Percentiles rank a stretch among this genome's conserved stretches.
phyloP scores from a whole-genome alignment of 352 stramenopile species.

The Pythium phragmitis region DNA sequence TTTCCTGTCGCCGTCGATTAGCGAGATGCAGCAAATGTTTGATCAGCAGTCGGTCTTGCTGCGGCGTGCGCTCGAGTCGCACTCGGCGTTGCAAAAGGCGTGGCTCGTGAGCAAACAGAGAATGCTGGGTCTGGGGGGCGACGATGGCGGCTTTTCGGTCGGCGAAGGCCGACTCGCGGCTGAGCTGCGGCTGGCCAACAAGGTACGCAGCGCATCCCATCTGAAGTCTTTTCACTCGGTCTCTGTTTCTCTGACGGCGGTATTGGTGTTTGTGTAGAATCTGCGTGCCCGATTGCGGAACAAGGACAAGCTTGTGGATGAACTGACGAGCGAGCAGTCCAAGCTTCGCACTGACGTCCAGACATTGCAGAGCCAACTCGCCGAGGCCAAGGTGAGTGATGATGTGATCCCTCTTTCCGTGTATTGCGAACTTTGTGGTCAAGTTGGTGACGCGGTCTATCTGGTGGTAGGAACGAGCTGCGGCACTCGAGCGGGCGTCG shows the following conservation, averaged over 20 bases:
- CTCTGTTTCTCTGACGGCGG: not conserved
- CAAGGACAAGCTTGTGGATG: slow-evolving; percentile 83
- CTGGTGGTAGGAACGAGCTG: slow-evolving; percentile 9
- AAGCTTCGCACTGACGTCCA: slow-evolving; percentile 52
- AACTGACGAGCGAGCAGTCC: slow-evolving; percentile 75
- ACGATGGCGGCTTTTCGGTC: slow-evolving; percentile 60
- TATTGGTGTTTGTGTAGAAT: slow-evolving; percentile 46
- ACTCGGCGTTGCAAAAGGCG: slow-evolving; percentile 70
- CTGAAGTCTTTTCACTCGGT: too few relatives aligned
- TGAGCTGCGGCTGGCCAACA: slow-evolving; percentile 82
- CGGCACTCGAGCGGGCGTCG: slow-evolving; percentile 11
- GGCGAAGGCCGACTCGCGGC: slow-evolving; percentile 78
- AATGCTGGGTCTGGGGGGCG: slow-evolving; percentile 49
- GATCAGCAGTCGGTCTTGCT: slow-evolving; percentile 77
- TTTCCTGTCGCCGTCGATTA: slow-evolving; percentile 81
- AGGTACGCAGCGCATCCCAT: slow-evolving; percentile 37
- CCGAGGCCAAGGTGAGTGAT: slow-evolving; percentile 49
- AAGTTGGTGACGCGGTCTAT: not conserved
- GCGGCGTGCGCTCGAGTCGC: slow-evolving; percentile 65
- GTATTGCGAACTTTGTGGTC: not conserved
- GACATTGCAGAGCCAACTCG: slow-evolving; percentile 59
- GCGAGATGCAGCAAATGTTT: slow-evolving; percentile 89
- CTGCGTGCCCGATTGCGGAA: slow-evolving; percentile 71
- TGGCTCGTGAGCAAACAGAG: slow-evolving; percentile 80
- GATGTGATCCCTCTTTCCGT: not conserved